Conservation (phyloP, 495 filamentous ascomycete genomes). For the Alectoria sarmentosa region DNA sequence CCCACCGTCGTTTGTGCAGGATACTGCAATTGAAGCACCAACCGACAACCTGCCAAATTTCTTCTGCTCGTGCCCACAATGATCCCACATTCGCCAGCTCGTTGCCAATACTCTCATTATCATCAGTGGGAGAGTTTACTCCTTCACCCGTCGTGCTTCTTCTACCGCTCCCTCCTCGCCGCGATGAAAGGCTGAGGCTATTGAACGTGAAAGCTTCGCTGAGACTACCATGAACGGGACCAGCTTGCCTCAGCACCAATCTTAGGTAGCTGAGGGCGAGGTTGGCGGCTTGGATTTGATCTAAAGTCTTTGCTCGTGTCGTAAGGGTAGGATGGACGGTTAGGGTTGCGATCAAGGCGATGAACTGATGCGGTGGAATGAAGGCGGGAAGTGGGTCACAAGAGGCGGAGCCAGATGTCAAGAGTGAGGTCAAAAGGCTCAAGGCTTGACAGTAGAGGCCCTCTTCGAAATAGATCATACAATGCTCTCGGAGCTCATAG, state of each 20-base stretch:
- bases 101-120: conserved; percentile 40
- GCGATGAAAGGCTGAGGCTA: conserved; percentile 20
- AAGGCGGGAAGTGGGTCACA: conserved; percentile 36
- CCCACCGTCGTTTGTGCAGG: conserved; percentile 63
- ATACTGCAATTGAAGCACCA: conserved; percentile 93
- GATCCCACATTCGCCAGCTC: conserved; percentile 56
- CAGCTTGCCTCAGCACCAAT: conserved; percentile 45
- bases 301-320: conserved; percentile 46
- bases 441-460: conserved; percentile 63
- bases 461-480: conserved; percentile 69
- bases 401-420: conserved; percentile 48
- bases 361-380: conserved; percentile 47
- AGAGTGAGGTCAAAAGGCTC: conserved; percentile 55
- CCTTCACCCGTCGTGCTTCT: conserved; percentile 24
- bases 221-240: conserved; percentile 44
- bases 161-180: conserved; percentile 32
- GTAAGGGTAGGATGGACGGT: conserved; percentile 66
- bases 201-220: conserved; percentile 48
- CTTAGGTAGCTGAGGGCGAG: conserved; percentile 52
- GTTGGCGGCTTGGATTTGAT: conserved; percentile 46
- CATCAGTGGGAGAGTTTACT: conserved; percentile 26
- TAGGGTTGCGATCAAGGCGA: conserved; percentile 61
- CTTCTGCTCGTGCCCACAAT: conserved; percentile 63
- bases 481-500: conserved; percentile 56
- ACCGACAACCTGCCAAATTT: conserved; percentile 85